Evolutionary conservation across 257 asterid species (phyloP).

Genomic region (Salvia miltiorrhiza): DNA sequence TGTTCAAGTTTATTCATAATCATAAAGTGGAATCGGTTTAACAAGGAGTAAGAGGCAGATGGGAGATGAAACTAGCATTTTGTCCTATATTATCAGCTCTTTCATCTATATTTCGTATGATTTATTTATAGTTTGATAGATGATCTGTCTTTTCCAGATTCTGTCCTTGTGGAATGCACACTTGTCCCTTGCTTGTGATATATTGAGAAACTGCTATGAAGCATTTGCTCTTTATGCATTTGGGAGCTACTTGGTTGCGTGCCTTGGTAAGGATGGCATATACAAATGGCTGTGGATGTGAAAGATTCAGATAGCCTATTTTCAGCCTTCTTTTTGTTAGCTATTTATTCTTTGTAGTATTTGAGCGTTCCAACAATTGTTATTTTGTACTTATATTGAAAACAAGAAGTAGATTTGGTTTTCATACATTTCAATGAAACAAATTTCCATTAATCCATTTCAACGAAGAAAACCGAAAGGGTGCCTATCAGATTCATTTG

Average conservation of each 20-base stretch:
- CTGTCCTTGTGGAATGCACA: conserved; percentile 69
- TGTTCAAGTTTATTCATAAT: neutral
- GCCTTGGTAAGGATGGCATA: conserved; percentile 67
- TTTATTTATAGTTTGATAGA: neutral
- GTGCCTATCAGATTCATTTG: neutral
- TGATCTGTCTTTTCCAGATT: conserved; percentile 44
- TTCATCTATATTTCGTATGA: neutral
- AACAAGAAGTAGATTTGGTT: neutral
- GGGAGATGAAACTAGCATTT: too few relatives aligned
- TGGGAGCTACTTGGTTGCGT: conserved; percentile 92
- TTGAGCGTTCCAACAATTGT: neutral
- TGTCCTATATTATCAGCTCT: neutral
- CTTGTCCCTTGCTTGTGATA: conserved; percentile 83
- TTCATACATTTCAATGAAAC: neutral
- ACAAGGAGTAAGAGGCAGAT: too few relatives aligned
- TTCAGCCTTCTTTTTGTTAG: neutral
- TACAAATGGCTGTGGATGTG: neutral
- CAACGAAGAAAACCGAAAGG: neutral
- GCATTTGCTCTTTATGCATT: conserved; percentile 93
- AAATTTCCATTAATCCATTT: neutral
- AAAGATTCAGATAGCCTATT: neutral
- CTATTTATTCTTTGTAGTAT: neutral
- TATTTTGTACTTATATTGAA: neutral
- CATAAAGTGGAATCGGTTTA: neutral
- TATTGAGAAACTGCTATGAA: conserved; percentile 91